Base-by-base conservation (phyloP, 768 basidiomycete species). In the Chalciporus chontae region DNA sequence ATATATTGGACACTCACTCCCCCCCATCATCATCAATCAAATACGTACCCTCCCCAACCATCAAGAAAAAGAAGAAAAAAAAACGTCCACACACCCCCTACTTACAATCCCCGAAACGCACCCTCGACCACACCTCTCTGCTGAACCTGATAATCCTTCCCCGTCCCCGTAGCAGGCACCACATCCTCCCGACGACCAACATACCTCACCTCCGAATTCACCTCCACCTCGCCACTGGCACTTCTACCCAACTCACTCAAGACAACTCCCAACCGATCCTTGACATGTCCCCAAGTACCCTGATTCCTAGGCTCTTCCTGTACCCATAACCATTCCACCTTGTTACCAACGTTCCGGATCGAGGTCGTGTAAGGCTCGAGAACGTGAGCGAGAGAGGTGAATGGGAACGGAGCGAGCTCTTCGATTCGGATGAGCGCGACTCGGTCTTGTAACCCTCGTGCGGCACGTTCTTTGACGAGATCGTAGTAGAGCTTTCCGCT, bases 301-400 rank as follows among this genome's bases (percentile, higher is more conserved):
- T 94, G 92, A 62, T 96, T 95, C 62, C 73, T 79, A 3, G 92
- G 85, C 62, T 94, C 93, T 61, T 94, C 93, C 64, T 96, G 93
- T 15, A 90, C 72, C 83, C 87, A 95, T 8, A 77, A 40, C 58
- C 55, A 68, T 23, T 56, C 67, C 1, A 42, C 26, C n/a, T 24
- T 4, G 21, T 21, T 4, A n/a, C n/a, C n/a, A n/a, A n/a, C n/a
- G n/a, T 15, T 37, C 27, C 78, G 61, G 45, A 81, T 76, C 4
- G 68, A 76, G 15, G 61, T 51, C 0, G 60, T 40, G 58, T 88
- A 90, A 3, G 65, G 55, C 36, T 55, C 42, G 27, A 94, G 66
- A 1, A 71, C 71, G 3, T 71, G 59, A 4, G 65, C 61, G 0
- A 94, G 69, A 19, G 71, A 70, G 0, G 62, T 49, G 65, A 90